Percentiles rank a stretch among this genome's conserved stretches.
Evolutionary conservation across 352 stramenopile genomes (phyloP).

Genomic region (Phytophthora multivora): DNA sequence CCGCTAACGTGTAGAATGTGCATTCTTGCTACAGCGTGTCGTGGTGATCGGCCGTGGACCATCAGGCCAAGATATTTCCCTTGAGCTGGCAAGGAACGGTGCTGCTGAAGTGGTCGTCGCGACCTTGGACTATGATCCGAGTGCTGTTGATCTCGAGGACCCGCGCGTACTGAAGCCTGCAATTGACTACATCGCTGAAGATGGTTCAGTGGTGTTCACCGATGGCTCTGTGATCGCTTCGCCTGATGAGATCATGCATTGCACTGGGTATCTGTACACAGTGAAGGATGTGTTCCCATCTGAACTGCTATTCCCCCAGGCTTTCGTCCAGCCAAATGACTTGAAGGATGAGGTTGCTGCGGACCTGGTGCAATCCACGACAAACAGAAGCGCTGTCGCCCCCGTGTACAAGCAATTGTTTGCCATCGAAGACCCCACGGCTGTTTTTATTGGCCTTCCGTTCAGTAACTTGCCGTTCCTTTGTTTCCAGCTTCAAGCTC

Average conservation of each 20-base stretch:
- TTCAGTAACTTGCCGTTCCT: conserved; percentile 84
- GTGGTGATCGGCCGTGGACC: conserved; percentile 70
- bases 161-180: conserved; percentile 59
- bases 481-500: conserved; percentile 80
- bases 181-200: conserved; percentile 51
- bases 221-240: conserved; percentile 55
- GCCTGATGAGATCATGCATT: conserved; percentile 80
- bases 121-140: conserved; percentile 45
- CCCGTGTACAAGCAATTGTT: conserved; percentile 83
- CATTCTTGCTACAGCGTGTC: conserved; percentile 37
- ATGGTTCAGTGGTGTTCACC: conserved; percentile 60
- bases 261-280: conserved; percentile 77
- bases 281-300: conserved; percentile 54
- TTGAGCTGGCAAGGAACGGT: conserved; percentile 55
- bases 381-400: conserved; percentile 46
- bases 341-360: conserved; percentile 27
- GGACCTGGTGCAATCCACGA: conserved; percentile 42
- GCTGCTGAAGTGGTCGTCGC: conserved; percentile 67
- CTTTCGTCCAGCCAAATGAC: conserved; percentile 19
- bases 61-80: conserved; percentile 80
- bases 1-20: not conserved
- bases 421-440: conserved; percentile 73
- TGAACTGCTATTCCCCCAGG: conserved; percentile 53
- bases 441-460: conserved; percentile 72
- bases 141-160: conserved; percentile 29